Conservation (phyloP, 2,329 filamentous ascomycete species). For the Neophaeococcomyces mojaviensis region DNA sequence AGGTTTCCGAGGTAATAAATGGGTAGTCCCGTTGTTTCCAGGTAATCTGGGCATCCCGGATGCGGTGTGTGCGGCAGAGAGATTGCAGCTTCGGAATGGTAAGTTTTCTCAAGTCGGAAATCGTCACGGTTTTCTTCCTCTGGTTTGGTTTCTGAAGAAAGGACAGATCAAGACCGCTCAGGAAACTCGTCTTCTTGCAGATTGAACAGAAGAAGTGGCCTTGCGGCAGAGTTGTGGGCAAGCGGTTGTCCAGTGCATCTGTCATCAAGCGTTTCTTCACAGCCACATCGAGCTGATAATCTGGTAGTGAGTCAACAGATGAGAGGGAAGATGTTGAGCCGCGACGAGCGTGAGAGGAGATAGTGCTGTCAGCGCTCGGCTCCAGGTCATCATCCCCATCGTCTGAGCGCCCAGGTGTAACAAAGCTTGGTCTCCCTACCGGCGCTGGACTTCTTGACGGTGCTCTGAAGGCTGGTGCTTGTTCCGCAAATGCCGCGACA, state of each 20-base stretch:
- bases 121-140: no score
- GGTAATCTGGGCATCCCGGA: slow-evolving; percentile 22
- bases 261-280: background rate
- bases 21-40: slow-evolving; percentile 58
- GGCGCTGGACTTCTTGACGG: no score
- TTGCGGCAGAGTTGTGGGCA: background rate
- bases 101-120: slow-evolving; percentile 4
- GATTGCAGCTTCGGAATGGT: slow-evolving; percentile 17
- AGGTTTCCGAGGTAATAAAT: slow-evolving; percentile 56
- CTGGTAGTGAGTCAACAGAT: slow-evolving; percentile 15
- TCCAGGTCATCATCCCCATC: no score
- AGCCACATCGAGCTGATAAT: slow-evolving; percentile 12
- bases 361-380: background rate
- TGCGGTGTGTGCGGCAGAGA: slow-evolving; percentile 19
- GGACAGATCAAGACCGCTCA: slow-evolving; percentile 10
- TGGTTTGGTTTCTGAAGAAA: background rate
- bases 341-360: background rate
- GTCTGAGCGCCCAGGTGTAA: no score
- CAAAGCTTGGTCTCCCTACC: no score
- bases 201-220: background rate
- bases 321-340: slow-evolving; percentile 19
- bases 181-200: slow-evolving; percentile 1
- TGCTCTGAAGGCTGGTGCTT: no score
- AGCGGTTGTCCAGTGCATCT: slow-evolving; percentile 12
- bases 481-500: background rate